phyloP scores from a whole-genome alignment of 805 yeast genomes.

The Cyberlindnera maclurae region DNA sequence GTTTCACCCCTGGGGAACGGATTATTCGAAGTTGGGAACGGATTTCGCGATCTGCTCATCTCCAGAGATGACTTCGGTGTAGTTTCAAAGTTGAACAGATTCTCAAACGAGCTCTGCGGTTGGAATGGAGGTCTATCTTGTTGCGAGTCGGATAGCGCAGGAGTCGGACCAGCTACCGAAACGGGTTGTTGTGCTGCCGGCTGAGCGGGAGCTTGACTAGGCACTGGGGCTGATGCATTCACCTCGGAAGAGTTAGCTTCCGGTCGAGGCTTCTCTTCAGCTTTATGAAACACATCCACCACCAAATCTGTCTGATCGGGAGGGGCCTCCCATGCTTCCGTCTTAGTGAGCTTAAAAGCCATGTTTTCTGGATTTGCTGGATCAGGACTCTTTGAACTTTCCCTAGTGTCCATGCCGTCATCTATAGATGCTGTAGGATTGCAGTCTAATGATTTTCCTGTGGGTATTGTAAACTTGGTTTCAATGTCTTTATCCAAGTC shows the following conservation, averaged over 20 bases:
- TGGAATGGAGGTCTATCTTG: neutral
- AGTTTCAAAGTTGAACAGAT: slow-evolving; percentile 13
- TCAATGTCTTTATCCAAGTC: slow-evolving; percentile 16
- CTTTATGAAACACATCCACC: slow-evolving; percentile 20
- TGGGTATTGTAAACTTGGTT: neutral
- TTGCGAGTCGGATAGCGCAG: neutral
- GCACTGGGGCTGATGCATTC: too few relatives aligned
- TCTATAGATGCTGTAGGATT: too few relatives aligned
- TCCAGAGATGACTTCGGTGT: neutral
- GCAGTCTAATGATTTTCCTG: neutral
- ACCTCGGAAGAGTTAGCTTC: too few relatives aligned
- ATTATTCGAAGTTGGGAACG: slow-evolving; percentile 17
- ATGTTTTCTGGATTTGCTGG: too few relatives aligned
- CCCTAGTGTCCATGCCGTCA: too few relatives aligned
- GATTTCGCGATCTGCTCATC: slow-evolving; percentile 10
- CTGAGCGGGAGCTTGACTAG: too few relatives aligned
- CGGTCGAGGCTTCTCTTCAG: too few relatives aligned
- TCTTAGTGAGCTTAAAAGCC: slow-evolving; percentile 11
- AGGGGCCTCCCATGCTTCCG: slow-evolving; percentile 20
- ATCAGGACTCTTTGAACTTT: too few relatives aligned
- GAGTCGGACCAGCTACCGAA: too few relatives aligned
- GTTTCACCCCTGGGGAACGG: slow-evolving; percentile 13
- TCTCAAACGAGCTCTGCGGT: slow-evolving; percentile 15
- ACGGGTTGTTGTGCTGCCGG: too few relatives aligned
- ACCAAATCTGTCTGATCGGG: slow-evolving; percentile 3